These are phyloP conservation scores for Fusarium drepaniforme DNA, from an alignment of 2,329 filamentous ascomycete genomes.

Conservation along the genomic window DNA sequence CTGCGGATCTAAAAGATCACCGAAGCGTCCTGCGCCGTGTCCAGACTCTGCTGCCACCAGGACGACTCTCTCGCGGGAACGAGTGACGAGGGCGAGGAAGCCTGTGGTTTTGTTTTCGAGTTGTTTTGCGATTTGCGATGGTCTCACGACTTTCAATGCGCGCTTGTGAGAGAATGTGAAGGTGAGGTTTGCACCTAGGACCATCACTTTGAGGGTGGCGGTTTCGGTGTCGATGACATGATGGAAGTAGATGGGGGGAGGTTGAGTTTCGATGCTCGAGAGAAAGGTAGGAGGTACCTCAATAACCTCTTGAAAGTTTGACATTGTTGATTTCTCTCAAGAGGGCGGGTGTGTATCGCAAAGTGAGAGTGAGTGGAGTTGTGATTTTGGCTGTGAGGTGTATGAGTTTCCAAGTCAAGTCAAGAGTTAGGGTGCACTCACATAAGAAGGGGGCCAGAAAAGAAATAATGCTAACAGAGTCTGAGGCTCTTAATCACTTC, in stretches of 20 bases:
- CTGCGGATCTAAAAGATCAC: constrained; percentile 46
- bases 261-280: constrained; percentile 22
- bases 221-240: constrained; percentile 44
- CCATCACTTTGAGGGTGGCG: constrained; percentile 44
- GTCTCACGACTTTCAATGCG: constrained; percentile 11
- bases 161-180: constrained; percentile 46
- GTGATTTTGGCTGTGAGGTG: constrained; percentile 5
- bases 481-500: background rate
- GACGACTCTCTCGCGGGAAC: constrained; percentile 37
- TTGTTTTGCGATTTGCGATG: constrained; percentile 6
- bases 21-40: constrained; percentile 44
- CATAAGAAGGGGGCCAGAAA: background rate
- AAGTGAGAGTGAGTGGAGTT: background rate
- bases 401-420: constrained; percentile 9
- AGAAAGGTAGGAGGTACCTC: constrained; percentile 37
- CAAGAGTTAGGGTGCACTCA: constrained; percentile 1
- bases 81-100: constrained; percentile 45
- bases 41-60: constrained; percentile 51
- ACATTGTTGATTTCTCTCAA: constrained; percentile 5
- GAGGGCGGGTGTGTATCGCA: background rate
- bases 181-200: constrained; percentile 49
- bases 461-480: background rate
- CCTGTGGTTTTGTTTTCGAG: constrained; percentile 49
- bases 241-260: constrained; percentile 47
- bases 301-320: constrained; percentile 14